Evolutionary conservation across 2,329 filamentous ascomycete species (phyloP), one percentile per base, ranked within the genome.

Genomic region (Thyridium curvatum): DNA sequence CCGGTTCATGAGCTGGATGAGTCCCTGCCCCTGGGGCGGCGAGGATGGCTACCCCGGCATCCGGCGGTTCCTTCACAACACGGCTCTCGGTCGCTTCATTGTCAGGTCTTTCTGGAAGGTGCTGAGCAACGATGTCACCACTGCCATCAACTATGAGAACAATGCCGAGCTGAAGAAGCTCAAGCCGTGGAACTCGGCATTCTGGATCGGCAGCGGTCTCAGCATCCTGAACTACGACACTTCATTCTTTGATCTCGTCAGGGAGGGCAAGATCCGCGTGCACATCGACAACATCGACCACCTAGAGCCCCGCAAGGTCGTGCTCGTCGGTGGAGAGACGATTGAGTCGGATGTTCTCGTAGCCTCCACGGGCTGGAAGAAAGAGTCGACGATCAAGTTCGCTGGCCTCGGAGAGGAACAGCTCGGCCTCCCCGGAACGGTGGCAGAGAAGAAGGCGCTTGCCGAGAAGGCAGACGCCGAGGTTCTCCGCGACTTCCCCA

Each of bases 1-100:
- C 0, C 77, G 85, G 0, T 69, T 84, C 46, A 60, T 89, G 38
- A 84, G 78, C 2, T 88, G 82, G 79, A 79, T 90, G 58, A 81
- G 76, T 37, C 85, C 86, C 0, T 89, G 84, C 52, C 71, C 84
- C 12, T 90, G 82, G 80, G 82, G 79, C 4, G 65, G 69, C 30
- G 39, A 44, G 2, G 80, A 79, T 50, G 82, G 80, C 1, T 83
- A 72, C 46, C 62, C 68, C 12, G 61, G 60, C 10, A 62, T 76
- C 2, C 68, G 77, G 4, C 52, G 58, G 9, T 76, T 82, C 42
- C 62, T 80, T 34, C 79, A 84, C 46, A 63, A 66, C 16, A 82
- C 75, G 0, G 57, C 62, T 28, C 38, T 82, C 3, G 80, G 81
- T 3, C 68, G 77, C 1, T 63, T 61, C 37, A 55, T 84, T 16